Evolutionary conservation across 2,329 filamentous ascomycete species (phyloP), one percentile per base, ranked within the genome.

Genomic region (Aureobasidium sp.): DNA sequence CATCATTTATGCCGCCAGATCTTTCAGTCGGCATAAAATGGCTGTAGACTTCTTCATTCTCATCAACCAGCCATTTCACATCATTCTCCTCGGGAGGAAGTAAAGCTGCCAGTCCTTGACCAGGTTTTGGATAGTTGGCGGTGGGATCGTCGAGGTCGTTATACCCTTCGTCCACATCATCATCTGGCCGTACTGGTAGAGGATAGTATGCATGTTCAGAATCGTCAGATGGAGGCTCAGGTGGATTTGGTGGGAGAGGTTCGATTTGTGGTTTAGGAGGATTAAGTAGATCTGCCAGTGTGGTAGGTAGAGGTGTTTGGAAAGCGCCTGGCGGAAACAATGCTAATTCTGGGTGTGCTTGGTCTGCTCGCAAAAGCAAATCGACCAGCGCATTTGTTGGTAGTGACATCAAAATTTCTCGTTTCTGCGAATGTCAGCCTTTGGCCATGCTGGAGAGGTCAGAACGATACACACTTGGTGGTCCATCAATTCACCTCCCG

Each of bases 281-380:
- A 15, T 61, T 44, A 63, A 61, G 65, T 55, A 61, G 65, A 66
- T 58, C 23, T 65, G 60, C 32, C 15, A 62, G 64, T 55, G 65
- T 47, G 20, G 63, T 46, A 3, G 61, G 34, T 23, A 55, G 9
- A 7, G 61, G 23, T 17, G 52, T 57, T 5, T 39, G 56, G 67
- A 64, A 52, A 65, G 59, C 27, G 52, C 69, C 73, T 42, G 74
- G 72, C n/a, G 77, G 71, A 66, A 89, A 91, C 58, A 91, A 77
- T 5, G 87, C 83, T 6, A 91, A 76, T 59, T 85, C 81, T 2
- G 88, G 86, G 64, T 88, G 80, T 2, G 83, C 73, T 51, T 82
- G 80, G 32, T 83, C 83, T 63, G 85, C 80, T 65, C 82, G 81
- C 63, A 89, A 77, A 39, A 91, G 77, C 32, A 91, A 79, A 59